phyloP scores from a whole-genome alignment of 148 eudicot species.

The Oxyria digyna region DNA sequence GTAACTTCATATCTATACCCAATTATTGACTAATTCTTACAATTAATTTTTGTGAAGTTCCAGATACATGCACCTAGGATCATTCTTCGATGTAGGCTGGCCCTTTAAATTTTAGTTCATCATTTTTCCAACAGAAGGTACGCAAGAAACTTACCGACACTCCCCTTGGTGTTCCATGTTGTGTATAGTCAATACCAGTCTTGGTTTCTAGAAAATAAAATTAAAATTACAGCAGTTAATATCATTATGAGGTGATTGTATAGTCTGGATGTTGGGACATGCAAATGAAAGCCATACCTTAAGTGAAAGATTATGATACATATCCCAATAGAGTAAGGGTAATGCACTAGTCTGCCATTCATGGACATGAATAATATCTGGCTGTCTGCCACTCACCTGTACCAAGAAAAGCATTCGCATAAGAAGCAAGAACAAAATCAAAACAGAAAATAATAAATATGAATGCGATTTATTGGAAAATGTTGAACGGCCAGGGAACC shows the following conservation, averaged over 20 bases:
- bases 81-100: too few relatives aligned
- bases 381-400: constrained; percentile 62
- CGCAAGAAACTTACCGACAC: constrained; percentile 39
- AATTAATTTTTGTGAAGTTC: not conserved
- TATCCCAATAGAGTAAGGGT: constrained; percentile 80
- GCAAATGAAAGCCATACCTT: constrained; percentile 31
- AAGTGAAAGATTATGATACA: constrained; percentile 67
- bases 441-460: not conserved
- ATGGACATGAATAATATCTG: constrained; percentile 84
- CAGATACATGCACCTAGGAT: too few relatives aligned
- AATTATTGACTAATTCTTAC: not conserved
- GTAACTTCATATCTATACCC: not conserved
- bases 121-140: too few relatives aligned
- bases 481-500: not conserved
- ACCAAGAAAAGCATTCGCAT: not conserved
- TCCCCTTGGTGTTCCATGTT: constrained; percentile 95
- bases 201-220: constrained; percentile 43
- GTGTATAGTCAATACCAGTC: constrained; percentile 85
- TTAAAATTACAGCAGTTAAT: constrained; percentile 3
- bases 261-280: not conserved
- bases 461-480: not conserved
- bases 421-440: not conserved
- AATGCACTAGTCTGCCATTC: constrained; percentile 85
- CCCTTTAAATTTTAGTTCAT: too few relatives aligned
- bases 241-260: not conserved